A percentile compares a stretch with the other conserved stretches of the same genome.
Evolutionary conservation across 768 basidiomycete genomes (phyloP).

Genomic region (Lactarius sanguifluus): DNA sequence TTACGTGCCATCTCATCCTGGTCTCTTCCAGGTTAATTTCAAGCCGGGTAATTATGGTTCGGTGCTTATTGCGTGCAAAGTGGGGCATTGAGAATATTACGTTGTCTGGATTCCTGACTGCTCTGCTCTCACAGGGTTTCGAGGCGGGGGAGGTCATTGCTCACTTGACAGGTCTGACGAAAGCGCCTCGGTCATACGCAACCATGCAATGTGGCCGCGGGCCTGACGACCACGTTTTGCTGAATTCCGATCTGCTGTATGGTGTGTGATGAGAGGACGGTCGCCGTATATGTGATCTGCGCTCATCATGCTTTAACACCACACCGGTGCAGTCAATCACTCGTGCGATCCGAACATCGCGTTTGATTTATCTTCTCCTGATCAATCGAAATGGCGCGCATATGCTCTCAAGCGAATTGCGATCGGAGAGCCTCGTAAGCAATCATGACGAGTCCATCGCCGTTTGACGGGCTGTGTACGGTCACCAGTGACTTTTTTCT

Average conservation of each 20-base stretch:
- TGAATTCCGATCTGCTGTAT: conserved; percentile 62
- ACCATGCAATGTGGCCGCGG: conserved; percentile 53
- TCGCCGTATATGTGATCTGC: background rate
- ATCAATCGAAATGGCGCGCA: conserved; percentile 49
- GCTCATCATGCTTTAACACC: background rate
- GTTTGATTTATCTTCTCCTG: conserved; percentile 49
- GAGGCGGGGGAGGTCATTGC: conserved; percentile 41
- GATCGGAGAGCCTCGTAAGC: conserved; percentile 41
- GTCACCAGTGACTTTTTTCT: conserved; percentile 54
- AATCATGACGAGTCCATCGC: conserved; percentile 35
- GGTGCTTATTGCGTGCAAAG: conserved; percentile 39
- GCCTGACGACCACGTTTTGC: conserved; percentile 49
- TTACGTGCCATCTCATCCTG: conserved; percentile 39
- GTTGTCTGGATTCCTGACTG: background rate
- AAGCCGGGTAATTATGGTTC: conserved; percentile 41
- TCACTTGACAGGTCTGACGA: conserved; percentile 36
- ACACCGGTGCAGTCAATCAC: conserved; percentile 49
- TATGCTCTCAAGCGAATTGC: conserved; percentile 45
- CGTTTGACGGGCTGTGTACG: conserved; percentile 4
- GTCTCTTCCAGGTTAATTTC: conserved; percentile 41
- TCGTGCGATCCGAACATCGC: conserved; percentile 61
- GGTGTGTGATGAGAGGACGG: conserved; percentile 38
- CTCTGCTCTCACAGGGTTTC: conserved; percentile 36
- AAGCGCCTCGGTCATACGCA: conserved; percentile 45
- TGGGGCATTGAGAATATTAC: conserved; percentile 13